Evolutionary conservation across 495 filamentous ascomycete genomes (phyloP), one percentile per base, ranked within the genome.

Genomic region (Glutinoglossum americanum): DNA sequence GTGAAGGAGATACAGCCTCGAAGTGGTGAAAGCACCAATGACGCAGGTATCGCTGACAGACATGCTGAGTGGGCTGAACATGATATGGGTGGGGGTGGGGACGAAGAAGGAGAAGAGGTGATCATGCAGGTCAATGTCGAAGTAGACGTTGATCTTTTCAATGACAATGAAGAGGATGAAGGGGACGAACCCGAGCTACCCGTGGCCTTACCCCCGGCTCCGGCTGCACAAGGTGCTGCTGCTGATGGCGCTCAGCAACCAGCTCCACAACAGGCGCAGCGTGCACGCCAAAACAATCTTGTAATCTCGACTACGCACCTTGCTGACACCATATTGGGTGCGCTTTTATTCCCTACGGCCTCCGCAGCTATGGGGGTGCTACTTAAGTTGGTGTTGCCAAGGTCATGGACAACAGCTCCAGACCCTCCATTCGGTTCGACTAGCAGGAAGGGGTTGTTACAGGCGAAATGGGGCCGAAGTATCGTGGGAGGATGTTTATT

Each of bases 401-500:
- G 68, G 51, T 69, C 80, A 4, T 86, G 82, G 78, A 79, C 78
- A 5, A 72, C 73, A 0, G 68, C 72, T 0, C 73, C 71, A 3
- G 21, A 21, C 8, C 23, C 49, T 1, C 25, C 28, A 0, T 21
- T 26, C 28, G 54, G 33, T 21, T 9, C 56, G 13, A 8, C 9
- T 9, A 57, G 51, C n/a, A 60, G 55, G 27, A 59, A 55, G 44
- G 81, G 86, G 0, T 70, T 90, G 23, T 69, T 94, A 28, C 85
- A 89, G 64, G 72, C 76, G 47, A 73, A 76, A 26, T 92, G 87
- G 82, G 87, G 85, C 8, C 75, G 87, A 54, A 92, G 83, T 61
- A 72, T 92, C 1, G 74, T 85, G 6, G 87, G 87, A 13, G 87
- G 87, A 0, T 90, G 85, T 66, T 71, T 86, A 48, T 89, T 85